Percentiles rank a stretch among this genome's conserved stretches.
These are phyloP conservation scores for Nitzschia sp. DNA, from an alignment of 108 stramenopile genomes.

Conservation along the genomic window DNA sequence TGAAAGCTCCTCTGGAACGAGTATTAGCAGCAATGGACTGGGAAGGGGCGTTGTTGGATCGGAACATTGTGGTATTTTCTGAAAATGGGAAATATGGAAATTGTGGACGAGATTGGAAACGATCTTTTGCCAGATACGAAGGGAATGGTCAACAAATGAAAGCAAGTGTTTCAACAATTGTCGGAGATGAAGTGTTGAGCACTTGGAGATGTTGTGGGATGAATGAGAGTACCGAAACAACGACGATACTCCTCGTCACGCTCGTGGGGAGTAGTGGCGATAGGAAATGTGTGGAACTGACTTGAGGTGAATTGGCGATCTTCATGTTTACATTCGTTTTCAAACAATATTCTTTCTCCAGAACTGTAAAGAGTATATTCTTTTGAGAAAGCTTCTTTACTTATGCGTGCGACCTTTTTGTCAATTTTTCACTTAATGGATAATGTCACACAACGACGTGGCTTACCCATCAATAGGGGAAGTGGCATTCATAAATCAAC, in stretches of 20 bases:
- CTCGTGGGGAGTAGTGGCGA: slow-evolving; percentile 1
- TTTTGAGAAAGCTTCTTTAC: slow-evolving; percentile 14
- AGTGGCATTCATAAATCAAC: not conserved
- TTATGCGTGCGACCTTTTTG: slow-evolving; percentile 33
- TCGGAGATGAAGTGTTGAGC: slow-evolving; percentile 15
- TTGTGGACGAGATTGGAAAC: not conserved
- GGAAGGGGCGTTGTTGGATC: slow-evolving; percentile 12
- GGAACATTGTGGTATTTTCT: slow-evolving; percentile 19
- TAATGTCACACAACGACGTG: not conserved
- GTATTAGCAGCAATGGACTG: slow-evolving; percentile 33
- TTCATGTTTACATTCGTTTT: slow-evolving; percentile 29
- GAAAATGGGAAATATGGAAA: not conserved
- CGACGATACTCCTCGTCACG: slow-evolving; percentile 30
- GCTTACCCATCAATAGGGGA: not conserved
- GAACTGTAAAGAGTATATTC: not conserved
- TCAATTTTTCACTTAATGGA: slow-evolving; percentile 33
- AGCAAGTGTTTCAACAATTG: not conserved
- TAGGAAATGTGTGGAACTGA: slow-evolving; percentile 5
- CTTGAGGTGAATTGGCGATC: slow-evolving; percentile 36
- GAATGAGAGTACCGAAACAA: slow-evolving; percentile 11
- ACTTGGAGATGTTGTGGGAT: slow-evolving; percentile 23
- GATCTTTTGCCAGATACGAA: not conserved
- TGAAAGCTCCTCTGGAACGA: slow-evolving; percentile 35
- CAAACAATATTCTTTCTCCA: slow-evolving; percentile 16
- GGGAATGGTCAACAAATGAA: not conserved